Conservation (phyloP, 768 basidiomycete genomes). For the Hortiboletus campestris region DNA sequence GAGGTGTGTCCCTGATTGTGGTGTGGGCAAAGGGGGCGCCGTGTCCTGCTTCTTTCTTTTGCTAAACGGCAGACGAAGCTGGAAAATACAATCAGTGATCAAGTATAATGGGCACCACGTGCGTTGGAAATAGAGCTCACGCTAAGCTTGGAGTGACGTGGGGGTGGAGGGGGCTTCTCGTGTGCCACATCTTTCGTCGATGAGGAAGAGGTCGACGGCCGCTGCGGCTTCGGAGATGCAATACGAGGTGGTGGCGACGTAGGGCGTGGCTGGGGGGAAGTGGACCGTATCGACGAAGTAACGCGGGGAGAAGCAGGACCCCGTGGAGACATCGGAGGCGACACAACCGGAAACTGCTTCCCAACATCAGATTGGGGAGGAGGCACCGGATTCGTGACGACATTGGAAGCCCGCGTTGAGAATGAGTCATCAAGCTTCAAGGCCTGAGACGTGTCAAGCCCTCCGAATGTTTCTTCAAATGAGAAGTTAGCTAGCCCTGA, state of each 20-base stretch:
- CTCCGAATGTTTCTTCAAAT: constrained; percentile 60
- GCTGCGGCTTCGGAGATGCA: constrained; percentile 51
- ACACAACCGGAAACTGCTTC: constrained; percentile 38
- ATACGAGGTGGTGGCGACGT: constrained; percentile 51
- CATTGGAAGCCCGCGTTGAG: constrained; percentile 34
- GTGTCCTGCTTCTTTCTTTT: constrained; percentile 68
- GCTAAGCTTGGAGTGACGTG: constrained; percentile 71
- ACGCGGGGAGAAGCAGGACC: constrained; percentile 31
- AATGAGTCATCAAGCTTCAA: constrained; percentile 42
- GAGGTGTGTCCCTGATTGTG: constrained; percentile 34
- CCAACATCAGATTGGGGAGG: constrained; percentile 15
- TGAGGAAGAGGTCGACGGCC: constrained; percentile 58
- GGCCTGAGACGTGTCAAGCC: constrained; percentile 37
- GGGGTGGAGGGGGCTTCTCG: constrained; percentile 53
- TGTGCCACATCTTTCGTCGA: constrained; percentile 48
- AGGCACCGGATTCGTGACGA: constrained; percentile 23
- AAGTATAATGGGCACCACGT: not conserved
- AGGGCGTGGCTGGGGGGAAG: constrained; percentile 43
- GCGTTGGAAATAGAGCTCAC: constrained; percentile 44
- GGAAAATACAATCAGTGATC: constrained; percentile 10
- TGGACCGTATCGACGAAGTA: constrained; percentile 27
- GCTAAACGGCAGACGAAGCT: constrained; percentile 78
- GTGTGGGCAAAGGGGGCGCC: constrained; percentile 41
- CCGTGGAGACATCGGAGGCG: constrained; percentile 42
- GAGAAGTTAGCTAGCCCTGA: constrained; percentile 27